phyloP scores from a whole-genome alignment of 768 basidiomycete genomes.

The Podaxis sp. region DNA sequence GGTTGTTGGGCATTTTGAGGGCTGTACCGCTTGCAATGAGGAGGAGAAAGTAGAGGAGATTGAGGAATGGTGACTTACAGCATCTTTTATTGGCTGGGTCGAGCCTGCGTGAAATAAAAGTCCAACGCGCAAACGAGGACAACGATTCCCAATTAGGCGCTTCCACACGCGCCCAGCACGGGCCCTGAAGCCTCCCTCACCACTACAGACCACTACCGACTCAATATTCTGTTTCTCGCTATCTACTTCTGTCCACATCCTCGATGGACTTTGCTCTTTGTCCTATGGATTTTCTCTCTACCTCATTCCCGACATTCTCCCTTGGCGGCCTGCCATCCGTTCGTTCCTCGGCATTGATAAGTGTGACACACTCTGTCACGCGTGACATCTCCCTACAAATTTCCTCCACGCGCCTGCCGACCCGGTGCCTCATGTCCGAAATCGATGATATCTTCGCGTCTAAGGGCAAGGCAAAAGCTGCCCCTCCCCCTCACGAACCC shows the following conservation, averaged over 20 bases:
- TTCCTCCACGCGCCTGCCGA: not conserved
- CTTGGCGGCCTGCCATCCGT: not conserved
- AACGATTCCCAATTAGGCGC: slow-evolving; percentile 11
- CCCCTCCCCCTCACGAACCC: slow-evolving; percentile 23
- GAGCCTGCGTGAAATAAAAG: slow-evolving; percentile 14
- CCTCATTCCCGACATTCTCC: slow-evolving; percentile 3
- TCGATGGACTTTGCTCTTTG: not conserved
- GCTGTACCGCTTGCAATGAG: slow-evolving; percentile 22
- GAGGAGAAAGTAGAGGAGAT: slow-evolving; percentile 15
- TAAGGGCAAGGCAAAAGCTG: slow-evolving; percentile 37
- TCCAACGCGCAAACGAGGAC: slow-evolving; percentile 5
- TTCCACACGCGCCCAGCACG: slow-evolving; percentile 13
- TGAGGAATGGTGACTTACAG: slow-evolving; percentile 28
- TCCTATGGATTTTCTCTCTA: not conserved
- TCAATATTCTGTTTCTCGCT: not conserved
- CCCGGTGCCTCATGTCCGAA: slow-evolving; percentile 54
- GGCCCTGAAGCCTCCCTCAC: not conserved
- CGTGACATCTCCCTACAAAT: slow-evolving; percentile 16
- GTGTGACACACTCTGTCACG: slow-evolving; percentile 6
- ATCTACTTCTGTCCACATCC: not conserved
- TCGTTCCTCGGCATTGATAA: not conserved
- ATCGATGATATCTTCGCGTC: slow-evolving; percentile 84
- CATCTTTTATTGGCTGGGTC: slow-evolving; percentile 24
- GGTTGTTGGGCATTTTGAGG: slow-evolving; percentile 42
- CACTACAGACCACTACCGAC: not conserved